Base-by-base conservation (phyloP, 176 grass and related monocot genomes). In the Zoysia japonica region DNA sequence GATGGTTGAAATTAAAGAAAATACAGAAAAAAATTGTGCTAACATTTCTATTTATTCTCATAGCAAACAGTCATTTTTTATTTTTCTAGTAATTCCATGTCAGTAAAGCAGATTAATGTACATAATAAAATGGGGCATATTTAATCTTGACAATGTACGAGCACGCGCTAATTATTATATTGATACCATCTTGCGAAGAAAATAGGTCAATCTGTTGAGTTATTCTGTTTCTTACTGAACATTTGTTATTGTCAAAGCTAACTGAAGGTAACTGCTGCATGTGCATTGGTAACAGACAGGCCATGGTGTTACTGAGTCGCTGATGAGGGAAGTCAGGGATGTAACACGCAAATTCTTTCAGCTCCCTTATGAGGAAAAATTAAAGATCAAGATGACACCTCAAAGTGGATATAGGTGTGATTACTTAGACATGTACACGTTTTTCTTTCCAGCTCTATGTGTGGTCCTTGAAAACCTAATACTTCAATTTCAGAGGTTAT, bases 321-420 rank as follows among this genome's bases (percentile, higher is more conserved):
- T 94, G 55, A 75, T 93, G 53, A 98, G 53, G 41, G 80, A 94
- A 87, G 88, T 94, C 57, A 85, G 88, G 80, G 84, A 98, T 42
- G 70, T 87, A 62, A 94, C 88, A 2, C 85, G 59, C 14, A 75
- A 44, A 45, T 98, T 98, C 71, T 98, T 98, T 64, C 80, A 84
- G 17, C 89, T 94, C 89, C 92, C 88, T 76, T 85, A 63, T 5
- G 92, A 98, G 54, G 87, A 98, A 65, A 98, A 98, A 81, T 40
- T 90, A 71, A 98, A 93, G 68, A 92, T 98, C 78, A 98, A 98
- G 74, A 75, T 98, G 92, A 90, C 88, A 45, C 70, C 89, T 75
- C 50, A 91, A 76, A 87, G 88, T 82, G 92, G 90, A 78, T 94
- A 94, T 38, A 98, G 92, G 95, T 98, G 47, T 42, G 50, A 14